These are phyloP conservation scores for Acacia pycnantha DNA, from an alignment of 331 rosid genomes.

Conservation along the genomic window DNA sequence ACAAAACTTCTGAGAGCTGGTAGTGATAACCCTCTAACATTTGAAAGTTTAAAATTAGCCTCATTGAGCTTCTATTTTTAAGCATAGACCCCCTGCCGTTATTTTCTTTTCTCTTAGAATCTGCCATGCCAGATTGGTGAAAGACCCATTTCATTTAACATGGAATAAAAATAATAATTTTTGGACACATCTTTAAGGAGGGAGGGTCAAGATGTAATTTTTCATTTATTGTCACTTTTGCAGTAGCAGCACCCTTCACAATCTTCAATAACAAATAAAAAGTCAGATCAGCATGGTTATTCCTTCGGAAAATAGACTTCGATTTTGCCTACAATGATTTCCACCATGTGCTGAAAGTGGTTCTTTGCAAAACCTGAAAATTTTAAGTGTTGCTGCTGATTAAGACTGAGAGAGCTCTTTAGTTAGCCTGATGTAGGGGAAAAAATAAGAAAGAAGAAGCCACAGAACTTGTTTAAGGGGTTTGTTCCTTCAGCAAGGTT, in stretches of 20 bases:
- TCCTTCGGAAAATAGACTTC: not conserved
- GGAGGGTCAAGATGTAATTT: not conserved
- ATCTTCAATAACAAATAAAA: not conserved
- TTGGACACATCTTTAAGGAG: not conserved
- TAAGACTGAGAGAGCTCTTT: not conserved
- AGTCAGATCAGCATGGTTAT: too few species aligned
- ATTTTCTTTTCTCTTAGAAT: not conserved
- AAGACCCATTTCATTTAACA: not conserved
- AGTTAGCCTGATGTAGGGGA: not conserved
- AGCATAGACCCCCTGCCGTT: not conserved
- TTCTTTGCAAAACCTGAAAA: not conserved
- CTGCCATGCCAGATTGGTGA: not conserved
- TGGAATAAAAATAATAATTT: not conserved
- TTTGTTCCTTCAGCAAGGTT: not conserved
- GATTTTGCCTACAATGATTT: not conserved
- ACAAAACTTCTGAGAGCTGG: not conserved
- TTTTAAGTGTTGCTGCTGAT: not conserved
- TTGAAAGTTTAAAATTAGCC: not conserved
- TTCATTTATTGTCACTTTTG: not conserved
- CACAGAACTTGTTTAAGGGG: not conserved
- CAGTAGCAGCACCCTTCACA: not conserved
- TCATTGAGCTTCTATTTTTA: not conserved
- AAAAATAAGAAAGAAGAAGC: not conserved
- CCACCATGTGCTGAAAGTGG: not conserved
- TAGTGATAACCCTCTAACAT: not conserved